Conservation (phyloP, 495 filamentous ascomycete species). For the Penicilliopsis zonata region DNA sequence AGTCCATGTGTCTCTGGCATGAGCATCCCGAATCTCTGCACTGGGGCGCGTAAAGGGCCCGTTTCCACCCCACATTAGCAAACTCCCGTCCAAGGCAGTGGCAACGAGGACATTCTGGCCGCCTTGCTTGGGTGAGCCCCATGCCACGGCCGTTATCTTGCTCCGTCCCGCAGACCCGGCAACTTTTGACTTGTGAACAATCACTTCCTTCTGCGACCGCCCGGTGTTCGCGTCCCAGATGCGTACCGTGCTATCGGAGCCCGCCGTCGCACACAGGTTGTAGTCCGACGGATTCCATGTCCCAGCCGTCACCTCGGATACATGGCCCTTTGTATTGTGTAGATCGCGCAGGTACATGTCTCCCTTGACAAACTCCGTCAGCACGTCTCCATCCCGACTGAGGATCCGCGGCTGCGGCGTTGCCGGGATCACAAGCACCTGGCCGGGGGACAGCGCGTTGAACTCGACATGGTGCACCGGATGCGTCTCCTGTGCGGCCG, state of each 20-base stretch:
- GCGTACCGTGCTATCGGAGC: conserved; percentile 83
- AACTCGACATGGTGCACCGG: conserved; percentile 77
- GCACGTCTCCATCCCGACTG: conserved; percentile 71
- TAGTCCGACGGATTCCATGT: conserved; percentile 79
- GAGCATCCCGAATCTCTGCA: conserved; percentile 80
- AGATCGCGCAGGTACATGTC: conserved; percentile 97
- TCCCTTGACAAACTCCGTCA: conserved; percentile 85
- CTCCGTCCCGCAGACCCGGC: conserved; percentile 81
- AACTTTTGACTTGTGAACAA: conserved; percentile 84
- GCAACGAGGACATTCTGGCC: conserved; percentile 68
- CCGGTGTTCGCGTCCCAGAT: conserved; percentile 95
- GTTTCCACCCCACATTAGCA: conserved; percentile 86
- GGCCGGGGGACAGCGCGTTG: conserved; percentile 68
- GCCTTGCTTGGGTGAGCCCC: conserved; percentile 70
- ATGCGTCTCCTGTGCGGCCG: conserved; percentile 68
- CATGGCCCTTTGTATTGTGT: conserved; percentile 92
- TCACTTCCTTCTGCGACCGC: conserved; percentile 77
- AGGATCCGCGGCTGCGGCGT: conserved; percentile 82
- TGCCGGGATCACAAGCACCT: conserved; percentile 76
- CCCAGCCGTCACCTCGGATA: conserved; percentile 77
- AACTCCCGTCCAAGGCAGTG: conserved; percentile 79
- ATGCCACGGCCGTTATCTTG: conserved; percentile 84
- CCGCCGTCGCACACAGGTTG: conserved; percentile 77
- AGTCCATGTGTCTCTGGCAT: conserved; percentile 79
- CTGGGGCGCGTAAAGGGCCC: conserved; percentile 76